A percentile compares a stretch with the other conserved stretches of the same genome.
Evolutionary conservation across 176 grass and related monocot species (phyloP).

Genomic region (Luzula sylvatica): DNA sequence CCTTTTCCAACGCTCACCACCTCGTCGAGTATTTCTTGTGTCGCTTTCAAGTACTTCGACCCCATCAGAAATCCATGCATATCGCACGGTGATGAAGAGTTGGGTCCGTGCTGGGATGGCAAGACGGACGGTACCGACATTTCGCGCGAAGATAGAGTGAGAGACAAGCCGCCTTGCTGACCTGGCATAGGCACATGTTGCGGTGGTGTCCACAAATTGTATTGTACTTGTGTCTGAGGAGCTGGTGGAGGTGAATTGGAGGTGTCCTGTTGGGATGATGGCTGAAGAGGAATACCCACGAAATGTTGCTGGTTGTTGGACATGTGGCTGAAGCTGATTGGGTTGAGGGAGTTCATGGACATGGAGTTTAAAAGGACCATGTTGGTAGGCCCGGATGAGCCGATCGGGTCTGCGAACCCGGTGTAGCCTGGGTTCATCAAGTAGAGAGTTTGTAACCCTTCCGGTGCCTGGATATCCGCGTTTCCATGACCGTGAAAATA

Average conservation of each 20-base stretch:
- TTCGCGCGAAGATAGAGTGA: slow-evolving; percentile 83
- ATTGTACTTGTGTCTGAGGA: slow-evolving; percentile 15
- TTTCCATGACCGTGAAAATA: slow-evolving; percentile 61
- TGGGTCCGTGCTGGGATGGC: slow-evolving; percentile 11
- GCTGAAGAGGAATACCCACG: slow-evolving; percentile 70
- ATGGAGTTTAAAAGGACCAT: slow-evolving; percentile 87
- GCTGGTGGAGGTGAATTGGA: slow-evolving; percentile 10
- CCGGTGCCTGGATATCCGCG: slow-evolving; percentile 66
- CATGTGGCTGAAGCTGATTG: slow-evolving; percentile 39
- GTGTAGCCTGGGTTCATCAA: slow-evolving; percentile 88
- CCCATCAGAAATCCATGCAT: slow-evolving; percentile 61
- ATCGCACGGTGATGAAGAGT: slow-evolving; percentile 18
- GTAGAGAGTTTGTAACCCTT: slow-evolving; percentile 85
- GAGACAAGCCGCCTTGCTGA: slow-evolving; percentile 53
- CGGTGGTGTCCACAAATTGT: slow-evolving; percentile 46
- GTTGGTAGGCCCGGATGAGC: slow-evolving; percentile 32
- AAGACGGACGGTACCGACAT: slow-evolving; percentile 27
- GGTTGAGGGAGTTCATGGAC: slow-evolving; percentile 45
- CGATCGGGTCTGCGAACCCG: slow-evolving; percentile 35
- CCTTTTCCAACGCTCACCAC: slow-evolving; percentile 79
- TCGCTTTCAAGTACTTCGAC: slow-evolving; percentile 84
- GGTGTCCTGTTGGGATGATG: slow-evolving; percentile 5
- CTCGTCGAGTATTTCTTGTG: slow-evolving; percentile 84
- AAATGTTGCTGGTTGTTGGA: slow-evolving; percentile 43
- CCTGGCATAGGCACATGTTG: slow-evolving; percentile 5